Base-by-base conservation (phyloP, 2,329 filamentous ascomycete genomes). In the Xylaria sp. region DNA sequence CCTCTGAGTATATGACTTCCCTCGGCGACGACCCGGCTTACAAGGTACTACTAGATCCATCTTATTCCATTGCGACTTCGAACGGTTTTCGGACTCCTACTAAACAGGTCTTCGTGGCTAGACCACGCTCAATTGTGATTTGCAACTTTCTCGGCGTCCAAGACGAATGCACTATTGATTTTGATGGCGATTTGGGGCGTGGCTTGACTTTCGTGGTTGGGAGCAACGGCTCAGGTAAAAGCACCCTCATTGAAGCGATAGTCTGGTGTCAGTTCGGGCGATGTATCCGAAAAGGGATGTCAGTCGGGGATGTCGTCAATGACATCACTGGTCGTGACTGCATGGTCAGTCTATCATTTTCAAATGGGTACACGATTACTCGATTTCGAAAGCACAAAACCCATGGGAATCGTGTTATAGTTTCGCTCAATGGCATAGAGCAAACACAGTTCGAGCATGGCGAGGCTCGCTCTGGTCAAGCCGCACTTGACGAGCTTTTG, bases 221-320 rank as follows among this genome's bases (percentile, higher is more conserved):
- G 10, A 54, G 62, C 29, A 78, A 78, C 50, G 77, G 76, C 3
- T 69, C 77, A 1, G 77, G 77, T 5, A 78, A 78, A 65, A 77
- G 76, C 68, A 77, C 76, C 1, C 39, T 79, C 1, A 69, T 78
- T 20, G 77, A 79, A 61, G 77, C 77, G 17, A 73, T 78, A 25
- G 72, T 73, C 3, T 79, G 77, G 77, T 78, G 75, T 63, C 76
- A 77, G 49, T 79, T 78, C 58, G 77, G 77, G 1, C 71, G 69
- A 9, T 77, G 76, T 49, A 70, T 78, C 25, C 74, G 77, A 20
- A 69, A 60, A 38, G 76, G 76, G 0, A 60, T 77, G 7, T 68
- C 58, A 7, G 75, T 71, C 15, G 71, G 73, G 9, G 76, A 78
- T 53, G 75, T 77, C 2, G 69, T 79, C 49, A 79, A 79, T 56